Conservation (phyloP, 495 filamentous ascomycete genomes). For the Neurospora sp. region DNA sequence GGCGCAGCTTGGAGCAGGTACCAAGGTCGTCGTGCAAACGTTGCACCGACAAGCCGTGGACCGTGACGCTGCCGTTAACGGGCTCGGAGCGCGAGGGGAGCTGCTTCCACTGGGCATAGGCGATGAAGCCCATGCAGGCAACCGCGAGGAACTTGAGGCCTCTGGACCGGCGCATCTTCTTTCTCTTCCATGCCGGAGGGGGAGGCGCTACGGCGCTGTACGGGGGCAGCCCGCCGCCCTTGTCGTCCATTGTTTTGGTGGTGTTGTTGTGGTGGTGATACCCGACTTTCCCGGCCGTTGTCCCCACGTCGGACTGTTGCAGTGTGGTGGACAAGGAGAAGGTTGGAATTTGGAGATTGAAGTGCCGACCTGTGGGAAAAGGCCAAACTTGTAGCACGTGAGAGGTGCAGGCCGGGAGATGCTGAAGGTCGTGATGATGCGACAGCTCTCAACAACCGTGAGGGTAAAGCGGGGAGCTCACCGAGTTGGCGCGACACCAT, state of each 20-base stretch:
- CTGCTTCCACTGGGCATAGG: constrained; percentile 39
- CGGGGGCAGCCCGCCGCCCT: constrained; percentile 11
- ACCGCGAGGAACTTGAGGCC: constrained; percentile 23
- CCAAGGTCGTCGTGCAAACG: constrained; percentile 28
- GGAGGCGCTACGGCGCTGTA: constrained; percentile 7
- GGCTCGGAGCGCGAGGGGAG: constrained; percentile 11
- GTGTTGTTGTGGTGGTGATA: neutral
- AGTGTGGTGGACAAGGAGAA: neutral
- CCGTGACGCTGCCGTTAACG: constrained; percentile 7
- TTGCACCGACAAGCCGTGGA: constrained; percentile 24
- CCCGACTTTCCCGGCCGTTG: neutral
- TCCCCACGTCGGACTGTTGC: neutral
- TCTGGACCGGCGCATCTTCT: constrained; percentile 24
- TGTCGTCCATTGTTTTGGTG: constrained; percentile 13
- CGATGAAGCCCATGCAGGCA: constrained; percentile 33
- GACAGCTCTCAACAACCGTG: neutral
- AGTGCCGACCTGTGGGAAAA: neutral
- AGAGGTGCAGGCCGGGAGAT: too few relatives aligned
- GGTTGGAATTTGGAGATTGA: neutral
- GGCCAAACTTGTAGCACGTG: neutral
- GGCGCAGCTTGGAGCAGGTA: constrained; percentile 29
- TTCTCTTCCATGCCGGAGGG: constrained; percentile 12
- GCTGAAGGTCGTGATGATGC: neutral
- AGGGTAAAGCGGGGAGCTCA: neutral
- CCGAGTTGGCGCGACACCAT: neutral